Evolutionary conservation across 176 grass and related monocot genomes (phyloP).

Genomic region (bread wheat (Triticum aestivum)): DNA sequence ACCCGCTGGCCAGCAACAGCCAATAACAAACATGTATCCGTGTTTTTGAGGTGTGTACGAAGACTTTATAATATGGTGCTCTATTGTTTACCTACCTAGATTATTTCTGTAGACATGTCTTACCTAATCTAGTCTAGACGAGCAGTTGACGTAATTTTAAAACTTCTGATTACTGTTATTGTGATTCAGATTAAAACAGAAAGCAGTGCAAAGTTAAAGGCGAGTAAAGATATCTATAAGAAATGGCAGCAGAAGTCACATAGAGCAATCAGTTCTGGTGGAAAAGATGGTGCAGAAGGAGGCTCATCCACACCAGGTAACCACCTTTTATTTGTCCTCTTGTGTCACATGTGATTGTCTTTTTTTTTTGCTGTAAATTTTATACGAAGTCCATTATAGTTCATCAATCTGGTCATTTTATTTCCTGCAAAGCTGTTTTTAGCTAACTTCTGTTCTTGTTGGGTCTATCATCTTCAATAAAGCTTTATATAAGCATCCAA

Average conservation of each 20-base stretch:
- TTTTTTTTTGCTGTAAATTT: background rate
- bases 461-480: background rate
- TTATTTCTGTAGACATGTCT: background rate
- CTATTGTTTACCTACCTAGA: background rate
- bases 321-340: background rate
- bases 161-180: background rate
- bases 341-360: background rate
- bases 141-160: background rate
- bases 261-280: slow-evolving; percentile 58
- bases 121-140: background rate
- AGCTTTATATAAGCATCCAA: background rate
- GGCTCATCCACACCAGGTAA: slow-evolving; percentile 42
- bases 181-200: slow-evolving; percentile 73
- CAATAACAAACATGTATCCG: too few relatives aligned
- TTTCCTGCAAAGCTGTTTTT: background rate
- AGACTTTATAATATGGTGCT: background rate
- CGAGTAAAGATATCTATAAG: slow-evolving; percentile 80
- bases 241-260: slow-evolving; percentile 91
- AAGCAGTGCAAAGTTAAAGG: slow-evolving; percentile 58
- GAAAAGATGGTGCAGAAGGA: slow-evolving; percentile 43
- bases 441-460: background rate
- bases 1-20: too few relatives aligned
- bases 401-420: background rate
- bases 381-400: background rate
- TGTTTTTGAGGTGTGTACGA: background rate